These are phyloP conservation scores for Musa schizocarpa DNA, from an alignment of 176 grass and related monocot species.

Conservation along the genomic window DNA sequence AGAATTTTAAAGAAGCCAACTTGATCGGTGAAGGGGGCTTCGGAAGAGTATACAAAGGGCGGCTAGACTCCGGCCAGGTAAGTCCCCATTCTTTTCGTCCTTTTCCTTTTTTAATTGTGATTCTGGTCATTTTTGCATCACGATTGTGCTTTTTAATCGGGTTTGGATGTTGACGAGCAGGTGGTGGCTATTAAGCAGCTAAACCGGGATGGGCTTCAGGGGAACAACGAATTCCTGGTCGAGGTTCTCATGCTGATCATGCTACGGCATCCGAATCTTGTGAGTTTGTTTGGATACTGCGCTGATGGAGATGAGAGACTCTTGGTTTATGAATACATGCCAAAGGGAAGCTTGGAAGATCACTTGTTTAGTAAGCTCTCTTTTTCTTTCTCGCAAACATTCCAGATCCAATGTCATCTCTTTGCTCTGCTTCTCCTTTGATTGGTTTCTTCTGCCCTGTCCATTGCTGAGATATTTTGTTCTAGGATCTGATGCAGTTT, in stretches of 20 bases:
- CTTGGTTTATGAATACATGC: conserved; percentile 91
- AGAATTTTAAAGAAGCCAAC: conserved; percentile 73
- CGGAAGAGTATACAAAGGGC: conserved; percentile 84
- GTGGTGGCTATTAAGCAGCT: conserved; percentile 89
- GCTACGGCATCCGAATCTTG: conserved; percentile 67
- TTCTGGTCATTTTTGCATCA: neutral
- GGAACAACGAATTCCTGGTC: conserved; percentile 80
- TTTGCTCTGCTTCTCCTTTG: neutral
- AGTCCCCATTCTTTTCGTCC: conserved; percentile 1
- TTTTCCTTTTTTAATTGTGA: neutral
- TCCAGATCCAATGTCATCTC: neutral
- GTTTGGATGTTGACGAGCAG: conserved; percentile 28
- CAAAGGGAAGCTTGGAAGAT: conserved; percentile 74
- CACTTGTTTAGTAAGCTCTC: conserved; percentile 61
- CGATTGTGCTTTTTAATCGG: neutral
- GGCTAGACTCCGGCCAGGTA: conserved; percentile 50
- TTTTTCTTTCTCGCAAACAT: neutral
- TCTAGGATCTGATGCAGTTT: neutral
- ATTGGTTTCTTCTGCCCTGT: neutral
- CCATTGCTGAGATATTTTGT: neutral
- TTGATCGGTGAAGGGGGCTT: conserved; percentile 88
- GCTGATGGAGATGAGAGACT: conserved; percentile 86
- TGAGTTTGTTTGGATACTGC: conserved; percentile 72
- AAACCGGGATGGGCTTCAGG: conserved; percentile 51
- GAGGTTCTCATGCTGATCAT: conserved; percentile 85